These are phyloP conservation scores for Thelonectria rubi DNA, from an alignment of 2,329 filamentous ascomycete genomes.

Conservation along the genomic window DNA sequence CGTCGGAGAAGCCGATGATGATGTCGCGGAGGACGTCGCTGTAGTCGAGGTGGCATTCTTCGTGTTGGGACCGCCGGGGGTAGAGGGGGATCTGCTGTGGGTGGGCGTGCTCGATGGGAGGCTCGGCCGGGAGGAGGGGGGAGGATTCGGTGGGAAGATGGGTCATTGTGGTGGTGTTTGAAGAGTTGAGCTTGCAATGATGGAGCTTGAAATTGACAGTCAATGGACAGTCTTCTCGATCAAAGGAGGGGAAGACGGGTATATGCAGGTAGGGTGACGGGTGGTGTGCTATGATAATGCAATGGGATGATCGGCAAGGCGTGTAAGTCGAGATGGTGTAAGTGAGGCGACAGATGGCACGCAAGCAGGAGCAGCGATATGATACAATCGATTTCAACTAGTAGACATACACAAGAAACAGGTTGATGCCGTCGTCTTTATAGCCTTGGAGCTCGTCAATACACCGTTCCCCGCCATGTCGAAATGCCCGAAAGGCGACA, in stretches of 20 bases:
- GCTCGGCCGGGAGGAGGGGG: constrained; percentile 47
- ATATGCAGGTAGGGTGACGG: not conserved
- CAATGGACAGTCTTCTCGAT: not conserved
- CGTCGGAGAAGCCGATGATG: constrained; percentile 81
- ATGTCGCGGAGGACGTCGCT: constrained; percentile 66
- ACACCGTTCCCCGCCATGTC: constrained; percentile 16
- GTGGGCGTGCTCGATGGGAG: constrained; percentile 41
- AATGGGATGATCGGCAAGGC: not conserved
- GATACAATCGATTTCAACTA: not conserved
- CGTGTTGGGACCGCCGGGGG: constrained; percentile 35
- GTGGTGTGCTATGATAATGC: constrained; percentile 2
- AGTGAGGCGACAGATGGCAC: not conserved
- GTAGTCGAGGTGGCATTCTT: constrained; percentile 47
- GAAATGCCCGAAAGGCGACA: constrained; percentile 11
- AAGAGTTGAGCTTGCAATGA: not conserved
- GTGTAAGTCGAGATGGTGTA: constrained; percentile 2
- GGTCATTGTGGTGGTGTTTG: constrained; percentile 35
- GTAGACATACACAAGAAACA: constrained; percentile 1
- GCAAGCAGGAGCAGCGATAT: not conserved
- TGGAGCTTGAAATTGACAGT: not conserved
- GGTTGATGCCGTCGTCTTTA: constrained; percentile 26
- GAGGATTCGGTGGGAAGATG: constrained; percentile 43
- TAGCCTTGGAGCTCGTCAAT: constrained; percentile 11
- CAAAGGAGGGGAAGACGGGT: not conserved
- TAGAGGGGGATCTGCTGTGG: constrained; percentile 37